These are phyloP conservation scores for Penicillium paxilli DNA, from an alignment of 495 filamentous ascomycete species.

Conservation along the genomic window DNA sequence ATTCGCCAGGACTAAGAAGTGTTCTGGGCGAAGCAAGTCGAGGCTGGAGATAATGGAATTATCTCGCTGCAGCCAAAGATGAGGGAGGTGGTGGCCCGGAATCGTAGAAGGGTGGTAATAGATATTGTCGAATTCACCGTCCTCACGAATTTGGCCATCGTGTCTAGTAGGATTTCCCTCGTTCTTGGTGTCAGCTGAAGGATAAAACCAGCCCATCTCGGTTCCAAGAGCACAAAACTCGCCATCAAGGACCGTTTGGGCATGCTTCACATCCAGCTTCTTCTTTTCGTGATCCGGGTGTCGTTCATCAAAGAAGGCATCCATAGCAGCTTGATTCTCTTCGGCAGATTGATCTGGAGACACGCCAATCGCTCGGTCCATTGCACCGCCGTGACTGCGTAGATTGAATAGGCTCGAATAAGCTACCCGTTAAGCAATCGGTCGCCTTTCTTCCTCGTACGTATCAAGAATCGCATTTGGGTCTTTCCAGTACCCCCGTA, in stretches of 20 bases:
- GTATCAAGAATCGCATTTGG: constrained; percentile 17
- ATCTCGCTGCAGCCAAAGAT: constrained; percentile 3
- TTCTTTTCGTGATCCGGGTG: neutral
- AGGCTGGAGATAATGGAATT: neutral
- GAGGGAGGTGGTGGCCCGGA: constrained; percentile 13
- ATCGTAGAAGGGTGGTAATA: constrained; percentile 9
- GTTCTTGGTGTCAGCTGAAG: neutral
- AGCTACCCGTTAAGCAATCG: constrained; percentile 19
- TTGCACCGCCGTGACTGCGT: neutral
- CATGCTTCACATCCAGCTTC: neutral
- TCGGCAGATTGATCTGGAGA: neutral
- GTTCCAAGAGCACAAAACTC: constrained; percentile 9
- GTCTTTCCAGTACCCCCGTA: constrained; percentile 12
- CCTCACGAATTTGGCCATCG: constrained; percentile 1
- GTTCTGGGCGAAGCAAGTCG: neutral
- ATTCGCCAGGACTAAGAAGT: neutral
- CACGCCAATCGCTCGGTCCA: constrained; percentile 10
- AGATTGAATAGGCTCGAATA: constrained; percentile 8
- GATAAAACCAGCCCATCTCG: constrained; percentile 13
- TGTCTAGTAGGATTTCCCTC: neutral
- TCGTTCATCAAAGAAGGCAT: neutral
- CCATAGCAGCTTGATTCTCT: constrained; percentile 2
- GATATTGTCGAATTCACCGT: constrained; percentile 2
- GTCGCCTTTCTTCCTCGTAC: constrained; percentile 27
- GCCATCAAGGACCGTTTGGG: constrained; percentile 3